phyloP scores from a whole-genome alignment of 2,329 filamentous ascomycete species.

The Pseudogymnoascus sp. region DNA sequence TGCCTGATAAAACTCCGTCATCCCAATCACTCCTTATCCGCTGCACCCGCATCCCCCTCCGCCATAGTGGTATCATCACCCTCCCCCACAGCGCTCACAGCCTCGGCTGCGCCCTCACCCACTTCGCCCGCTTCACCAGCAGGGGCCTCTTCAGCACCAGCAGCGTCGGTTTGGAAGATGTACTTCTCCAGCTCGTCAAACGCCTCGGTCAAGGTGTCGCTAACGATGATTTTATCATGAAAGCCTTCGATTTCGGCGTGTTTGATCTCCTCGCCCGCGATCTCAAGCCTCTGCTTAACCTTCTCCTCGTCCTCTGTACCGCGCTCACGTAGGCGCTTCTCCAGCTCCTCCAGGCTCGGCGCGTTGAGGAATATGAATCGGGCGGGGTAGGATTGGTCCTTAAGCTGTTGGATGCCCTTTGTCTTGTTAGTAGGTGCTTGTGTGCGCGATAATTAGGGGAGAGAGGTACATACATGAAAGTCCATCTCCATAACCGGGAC shows the following conservation, averaged over 20 bases:
- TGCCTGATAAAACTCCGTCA: not conserved
- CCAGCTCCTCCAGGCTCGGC: slow-evolving; percentile 32
- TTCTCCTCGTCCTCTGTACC: slow-evolving; percentile 40
- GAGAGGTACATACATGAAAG: slow-evolving; percentile 38
- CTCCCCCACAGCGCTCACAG: not conserved
- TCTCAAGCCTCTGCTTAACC: slow-evolving; percentile 37
- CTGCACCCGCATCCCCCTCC: not conserved
- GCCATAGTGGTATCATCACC: not conserved
- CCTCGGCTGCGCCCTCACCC: not conserved
- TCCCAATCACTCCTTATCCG: not conserved
- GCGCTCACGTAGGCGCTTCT: slow-evolving; percentile 35
- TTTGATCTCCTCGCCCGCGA: slow-evolving; percentile 34
- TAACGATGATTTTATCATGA: slow-evolving; percentile 45
- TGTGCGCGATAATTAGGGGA: not conserved
- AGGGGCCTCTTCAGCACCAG: slow-evolving; percentile 16
- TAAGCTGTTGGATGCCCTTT: slow-evolving; percentile 49
- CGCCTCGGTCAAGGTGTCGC: slow-evolving; percentile 43
- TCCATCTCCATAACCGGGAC: slow-evolving; percentile 52
- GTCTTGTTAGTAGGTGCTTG: slow-evolving; percentile 9
- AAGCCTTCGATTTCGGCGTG: slow-evolving; percentile 39
- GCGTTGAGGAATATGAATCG: slow-evolving; percentile 48
- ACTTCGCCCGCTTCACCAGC: not conserved
- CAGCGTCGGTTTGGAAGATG: slow-evolving; percentile 32
- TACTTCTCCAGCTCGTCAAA: slow-evolving; percentile 44
- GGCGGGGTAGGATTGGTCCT: slow-evolving; percentile 48